Evolutionary conservation across 1,139 yeast species (phyloP), one percentile per base, ranked within the genome.

Genomic region (Diutina scorzettiae): DNA sequence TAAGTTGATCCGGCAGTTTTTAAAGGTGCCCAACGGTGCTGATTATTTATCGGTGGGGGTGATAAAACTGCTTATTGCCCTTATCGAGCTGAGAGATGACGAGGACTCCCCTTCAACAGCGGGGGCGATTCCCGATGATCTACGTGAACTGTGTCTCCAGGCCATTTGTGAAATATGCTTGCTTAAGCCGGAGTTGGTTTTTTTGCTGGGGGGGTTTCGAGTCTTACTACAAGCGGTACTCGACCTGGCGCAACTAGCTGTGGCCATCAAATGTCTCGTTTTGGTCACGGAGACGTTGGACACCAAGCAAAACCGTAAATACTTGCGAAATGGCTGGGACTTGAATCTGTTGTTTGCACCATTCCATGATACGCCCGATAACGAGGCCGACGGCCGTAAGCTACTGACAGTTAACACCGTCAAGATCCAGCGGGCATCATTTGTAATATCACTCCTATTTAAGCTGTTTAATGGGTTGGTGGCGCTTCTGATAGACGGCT

Each of bases 151-250:
- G 29, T 70, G 83, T 44, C 54, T 76, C 40, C 87, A 89, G 51
- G 81, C 95, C 0, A 53, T 85, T 14, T 73, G 86, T 39, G 97
- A 89, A 54, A 58, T 81, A 1, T 64, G 86, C 2, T 56, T 85
- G 3, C 52, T 71, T 23, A 68, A 74, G 32, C 93, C 96, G 0
- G 71, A 68, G 36, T 57, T 76, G 21, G 71, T 81, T 1, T 73
- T 71, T 45, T 72, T 70, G 42, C 73, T 83, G 21, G 85, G 83
- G 25, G 89, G 91, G 0, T 66, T 83, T 43, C 69, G 76, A 42
- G 60, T 76, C 0, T 55, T 89, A 5, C 64, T 85, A 23, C 72
- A 72, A 37, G 62, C 75, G 20, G 62, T 83, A 3, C 62, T 76
- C 4, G 87, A 82, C 24, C 85, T 84, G 1, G 73, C 84, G 0